phyloP scores from a whole-genome alignment of 345 rosid species.

The Salix dunnii region DNA sequence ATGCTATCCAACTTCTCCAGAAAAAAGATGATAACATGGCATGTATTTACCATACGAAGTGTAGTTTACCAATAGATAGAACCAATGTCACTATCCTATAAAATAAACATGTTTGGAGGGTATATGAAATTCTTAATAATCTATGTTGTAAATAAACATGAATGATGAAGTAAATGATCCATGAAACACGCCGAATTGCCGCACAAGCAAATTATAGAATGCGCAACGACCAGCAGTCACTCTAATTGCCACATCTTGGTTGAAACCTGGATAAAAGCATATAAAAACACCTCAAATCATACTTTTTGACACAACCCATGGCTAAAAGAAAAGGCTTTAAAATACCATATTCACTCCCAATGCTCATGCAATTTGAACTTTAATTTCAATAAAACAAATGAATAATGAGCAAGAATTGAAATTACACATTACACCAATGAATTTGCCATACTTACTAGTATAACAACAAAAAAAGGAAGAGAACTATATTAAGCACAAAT shows the following conservation, averaged over 20 bases:
- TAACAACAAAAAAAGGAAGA: background rate
- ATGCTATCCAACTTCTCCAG: background rate
- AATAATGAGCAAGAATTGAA: background rate
- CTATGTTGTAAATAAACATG: background rate
- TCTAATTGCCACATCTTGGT: conserved; percentile 93
- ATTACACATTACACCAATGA: background rate
- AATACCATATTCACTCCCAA: background rate
- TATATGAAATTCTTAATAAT: background rate
- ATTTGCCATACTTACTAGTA: too few relatives aligned
- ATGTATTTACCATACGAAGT: background rate
- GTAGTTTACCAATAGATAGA: background rate
- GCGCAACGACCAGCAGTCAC: conserved; percentile 96
- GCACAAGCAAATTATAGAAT: conserved; percentile 88
- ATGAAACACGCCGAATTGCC: conserved; percentile 40
- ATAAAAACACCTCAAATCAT: background rate
- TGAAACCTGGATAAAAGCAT: background rate
- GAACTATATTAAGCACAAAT: background rate
- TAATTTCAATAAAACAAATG: background rate
- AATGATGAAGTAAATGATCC: background rate
- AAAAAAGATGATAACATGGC: background rate
- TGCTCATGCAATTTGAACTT: background rate
- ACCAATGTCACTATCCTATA: background rate
- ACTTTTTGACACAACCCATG: background rate
- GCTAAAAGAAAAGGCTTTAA: background rate
- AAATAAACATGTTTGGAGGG: background rate